A percentile compares a stretch with the other conserved stretches of the same genome.
Evolutionary conservation across 148 eudicot species (phyloP).

Genomic region (Chenopodium formosanum): DNA sequence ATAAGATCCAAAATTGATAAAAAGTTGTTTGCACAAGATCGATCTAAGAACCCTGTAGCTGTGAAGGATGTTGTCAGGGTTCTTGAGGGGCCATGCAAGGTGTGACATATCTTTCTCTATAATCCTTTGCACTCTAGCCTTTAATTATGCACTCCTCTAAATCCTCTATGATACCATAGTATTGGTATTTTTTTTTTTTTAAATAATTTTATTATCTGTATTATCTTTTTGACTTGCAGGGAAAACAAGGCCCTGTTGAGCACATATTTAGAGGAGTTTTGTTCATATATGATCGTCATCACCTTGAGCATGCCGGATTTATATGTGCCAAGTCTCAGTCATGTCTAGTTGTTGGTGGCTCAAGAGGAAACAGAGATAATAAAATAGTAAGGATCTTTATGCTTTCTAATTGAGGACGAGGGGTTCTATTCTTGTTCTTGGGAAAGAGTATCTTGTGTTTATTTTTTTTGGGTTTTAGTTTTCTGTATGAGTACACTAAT

Average conservation of each 20-base stretch:
- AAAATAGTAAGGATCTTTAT: constrained; percentile 37
- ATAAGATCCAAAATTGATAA: constrained; percentile 80
- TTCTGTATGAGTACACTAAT: not conserved
- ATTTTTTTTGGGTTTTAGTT: not conserved
- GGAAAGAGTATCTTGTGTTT: too few relatives aligned
- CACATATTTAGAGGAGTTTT: constrained; percentile 77
- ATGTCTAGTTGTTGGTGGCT: constrained; percentile 83
- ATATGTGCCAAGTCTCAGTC: constrained; percentile 85
- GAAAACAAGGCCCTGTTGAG: constrained; percentile 97
- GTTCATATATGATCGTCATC: constrained; percentile 88
- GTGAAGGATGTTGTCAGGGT: constrained; percentile 83
- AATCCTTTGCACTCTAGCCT: not conserved
- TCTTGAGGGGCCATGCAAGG: constrained; percentile 85
- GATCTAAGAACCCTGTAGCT: constrained; percentile 61
- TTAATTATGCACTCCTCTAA: not conserved
- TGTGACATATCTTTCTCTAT: constrained; percentile 20
- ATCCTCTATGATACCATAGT: not conserved
- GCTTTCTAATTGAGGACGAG: not conserved
- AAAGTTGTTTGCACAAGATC: constrained; percentile 60
- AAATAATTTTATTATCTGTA: not conserved
- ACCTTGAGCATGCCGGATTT: constrained; percentile 98
- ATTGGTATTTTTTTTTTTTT: not conserved
- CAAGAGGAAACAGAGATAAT: constrained; percentile 68
- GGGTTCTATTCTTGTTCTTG: not conserved
- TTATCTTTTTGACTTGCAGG: constrained; percentile 44